Conservation (phyloP, 192 early-diverging fungal genomes). For the Diversispora eburnea region DNA sequence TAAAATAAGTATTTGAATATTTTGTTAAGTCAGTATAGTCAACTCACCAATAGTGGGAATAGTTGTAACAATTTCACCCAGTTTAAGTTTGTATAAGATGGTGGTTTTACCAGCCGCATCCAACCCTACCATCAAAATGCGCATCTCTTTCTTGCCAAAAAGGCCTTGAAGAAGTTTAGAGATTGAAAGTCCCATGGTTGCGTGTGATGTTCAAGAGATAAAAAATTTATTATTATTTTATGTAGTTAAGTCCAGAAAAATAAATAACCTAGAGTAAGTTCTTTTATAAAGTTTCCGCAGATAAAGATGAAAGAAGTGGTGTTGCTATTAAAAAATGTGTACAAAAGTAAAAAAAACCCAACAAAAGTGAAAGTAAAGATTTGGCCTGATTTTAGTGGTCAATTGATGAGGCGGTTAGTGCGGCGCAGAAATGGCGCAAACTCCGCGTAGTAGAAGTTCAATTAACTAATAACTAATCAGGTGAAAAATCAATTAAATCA, state of each 20-base stretch:
- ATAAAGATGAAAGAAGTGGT: not conserved
- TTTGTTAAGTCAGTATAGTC: not conserved
- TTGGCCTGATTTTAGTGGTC: constrained; percentile 19
- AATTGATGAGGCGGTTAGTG: not conserved
- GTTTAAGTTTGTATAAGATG: constrained; percentile 98
- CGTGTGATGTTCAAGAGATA: constrained; percentile 1
- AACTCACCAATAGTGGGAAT: constrained; percentile 94
- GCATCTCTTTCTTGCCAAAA: constrained; percentile 93
- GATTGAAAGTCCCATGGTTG: constrained; percentile 82
- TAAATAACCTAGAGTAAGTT: not conserved
- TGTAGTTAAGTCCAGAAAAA: not conserved
- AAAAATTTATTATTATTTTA: constrained; percentile 4
- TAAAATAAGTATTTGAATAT: no score
- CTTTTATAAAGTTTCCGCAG: not conserved
- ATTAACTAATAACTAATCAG: no score
- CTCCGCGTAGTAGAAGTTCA: not conserved
- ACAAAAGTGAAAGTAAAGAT: constrained; percentile 2
- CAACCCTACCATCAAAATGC: constrained; percentile 94
- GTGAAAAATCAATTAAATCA: no score
- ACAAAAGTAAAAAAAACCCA: not conserved
- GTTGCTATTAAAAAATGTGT: not conserved
- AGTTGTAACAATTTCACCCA: constrained; percentile 98
- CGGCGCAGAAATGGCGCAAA: constrained; percentile 6
- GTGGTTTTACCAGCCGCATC: constrained; percentile 98
- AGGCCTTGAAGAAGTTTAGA: constrained; percentile 72